These are phyloP conservation scores for Brassica incana DNA, from an alignment of 345 rosid genomes.

Conservation along the genomic window DNA sequence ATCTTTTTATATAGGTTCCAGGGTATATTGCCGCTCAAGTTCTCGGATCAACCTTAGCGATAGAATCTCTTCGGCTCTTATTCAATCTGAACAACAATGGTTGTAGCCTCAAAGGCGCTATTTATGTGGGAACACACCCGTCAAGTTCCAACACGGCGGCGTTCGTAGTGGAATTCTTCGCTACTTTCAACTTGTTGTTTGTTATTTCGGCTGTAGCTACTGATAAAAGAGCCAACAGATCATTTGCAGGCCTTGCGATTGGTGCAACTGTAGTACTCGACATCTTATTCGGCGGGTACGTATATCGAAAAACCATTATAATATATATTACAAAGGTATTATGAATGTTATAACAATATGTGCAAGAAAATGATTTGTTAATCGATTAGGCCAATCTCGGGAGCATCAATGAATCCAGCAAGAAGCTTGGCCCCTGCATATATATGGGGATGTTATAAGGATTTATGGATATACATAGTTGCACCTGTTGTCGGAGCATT, in stretches of 20 bases:
- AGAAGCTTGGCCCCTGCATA: constrained; percentile 63
- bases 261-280: constrained; percentile 36
- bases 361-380: neutral
- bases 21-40: constrained; percentile 30
- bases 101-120: constrained; percentile 33
- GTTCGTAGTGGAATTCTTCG: constrained; percentile 26
- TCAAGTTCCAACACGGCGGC: constrained; percentile 17
- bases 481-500: constrained; percentile 50
- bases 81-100: constrained; percentile 13
- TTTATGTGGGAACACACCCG: constrained; percentile 31
- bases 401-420: constrained; percentile 82
- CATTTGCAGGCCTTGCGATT: constrained; percentile 30
- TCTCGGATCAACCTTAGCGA: constrained; percentile 22
- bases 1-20: constrained; percentile 15
- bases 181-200: constrained; percentile 34
- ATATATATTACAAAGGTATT: neutral
- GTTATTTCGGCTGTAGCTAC: constrained; percentile 39
- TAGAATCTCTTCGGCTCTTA: constrained; percentile 12
- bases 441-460: constrained; percentile 40
- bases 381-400: constrained; percentile 49
- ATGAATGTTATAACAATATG: neutral
- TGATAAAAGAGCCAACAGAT: constrained; percentile 34
- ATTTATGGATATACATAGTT: constrained; percentile 51
- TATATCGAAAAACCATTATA: neutral
- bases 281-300: constrained; percentile 24